Percentiles rank a stretch among this genome's conserved stretches.
Evolutionary conservation across 306 rosid genomes (phyloP).

Genomic region (Lathyrus tuberosus): DNA sequence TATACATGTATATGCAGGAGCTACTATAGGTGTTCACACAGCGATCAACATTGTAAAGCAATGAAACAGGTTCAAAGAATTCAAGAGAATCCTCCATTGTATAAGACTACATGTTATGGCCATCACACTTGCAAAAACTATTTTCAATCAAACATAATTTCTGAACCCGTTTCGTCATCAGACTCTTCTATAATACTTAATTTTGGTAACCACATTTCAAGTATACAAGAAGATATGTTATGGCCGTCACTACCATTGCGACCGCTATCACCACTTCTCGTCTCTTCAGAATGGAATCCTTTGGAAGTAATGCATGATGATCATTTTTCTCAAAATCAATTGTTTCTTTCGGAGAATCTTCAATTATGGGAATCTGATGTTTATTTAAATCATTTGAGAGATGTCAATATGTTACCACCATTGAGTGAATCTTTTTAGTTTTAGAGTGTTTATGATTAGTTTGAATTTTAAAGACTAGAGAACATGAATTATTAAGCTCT

Average conservation of each 20-base stretch:
- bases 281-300: not conserved
- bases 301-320: not conserved
- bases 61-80: conserved; percentile 64
- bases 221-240: not conserved
- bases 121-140: conserved; percentile 51
- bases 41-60: conserved; percentile 63
- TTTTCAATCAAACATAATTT: conserved; percentile 38
- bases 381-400: not conserved
- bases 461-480: not conserved
- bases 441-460: not conserved
- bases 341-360: not conserved
- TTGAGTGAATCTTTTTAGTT: not conserved
- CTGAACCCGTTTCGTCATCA: conserved; percentile 15
- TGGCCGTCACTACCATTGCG: not conserved
- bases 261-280: not conserved
- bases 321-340: not conserved
- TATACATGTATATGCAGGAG: conserved; percentile 39
- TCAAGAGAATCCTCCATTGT: conserved; percentile 49
- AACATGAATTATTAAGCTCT: no score
- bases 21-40: conserved; percentile 67
- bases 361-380: not conserved
- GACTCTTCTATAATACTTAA: conserved; percentile 27
- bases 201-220: conserved; percentile 7
- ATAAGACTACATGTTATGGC: conserved; percentile 47
- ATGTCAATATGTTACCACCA: not conserved